Conservation (phyloP, 768 basidiomycete genomes). For the Auriscalpium microsporum region DNA sequence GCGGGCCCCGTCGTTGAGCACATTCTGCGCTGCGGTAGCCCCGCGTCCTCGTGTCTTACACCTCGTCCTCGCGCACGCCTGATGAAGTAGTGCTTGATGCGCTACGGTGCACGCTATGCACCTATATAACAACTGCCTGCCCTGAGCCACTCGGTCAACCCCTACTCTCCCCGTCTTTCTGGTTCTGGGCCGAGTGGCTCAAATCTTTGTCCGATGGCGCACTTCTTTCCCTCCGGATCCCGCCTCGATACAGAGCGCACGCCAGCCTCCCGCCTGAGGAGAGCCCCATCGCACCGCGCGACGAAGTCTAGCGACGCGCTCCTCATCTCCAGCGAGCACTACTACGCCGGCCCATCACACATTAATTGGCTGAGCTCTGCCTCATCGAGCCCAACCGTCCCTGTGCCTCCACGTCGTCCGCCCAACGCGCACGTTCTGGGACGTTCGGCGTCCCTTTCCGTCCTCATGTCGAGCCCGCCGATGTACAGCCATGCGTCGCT, state of each 20-base stretch:
- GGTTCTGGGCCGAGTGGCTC: not conserved
- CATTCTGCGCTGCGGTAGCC: not conserved
- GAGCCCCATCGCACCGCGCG: slow-evolving; percentile 1
- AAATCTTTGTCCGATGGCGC: slow-evolving; percentile 8
- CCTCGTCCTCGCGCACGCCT: not conserved
- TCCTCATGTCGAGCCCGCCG: slow-evolving; percentile 17
- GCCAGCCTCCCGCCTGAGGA: slow-evolving; percentile 2
- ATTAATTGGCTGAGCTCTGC: slow-evolving; percentile 12
- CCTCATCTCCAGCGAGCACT: not conserved
- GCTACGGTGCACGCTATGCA: not conserved
- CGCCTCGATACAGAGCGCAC: slow-evolving; percentile 8
- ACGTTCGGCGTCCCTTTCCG: slow-evolving; percentile 14
- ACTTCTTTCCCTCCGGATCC: slow-evolving; percentile 12
- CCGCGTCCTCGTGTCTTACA: not conserved
- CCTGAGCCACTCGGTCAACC: not conserved
- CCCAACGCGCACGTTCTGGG: slow-evolving; percentile 5
- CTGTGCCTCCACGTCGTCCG: slow-evolving; percentile 3
- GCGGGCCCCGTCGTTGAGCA: too few species aligned
- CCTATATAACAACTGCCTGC: not conserved
- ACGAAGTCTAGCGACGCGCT: not conserved
- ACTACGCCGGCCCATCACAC: slow-evolving; percentile 8
- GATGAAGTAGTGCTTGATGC: not conserved
- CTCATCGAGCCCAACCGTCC: slow-evolving; percentile 1
- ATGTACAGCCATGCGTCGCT: slow-evolving; percentile 17
- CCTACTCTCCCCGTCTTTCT: not conserved